These are phyloP conservation scores for Daldinia sp. DNA, from an alignment of 2,329 filamentous ascomycete species.

Conservation along the genomic window DNA sequence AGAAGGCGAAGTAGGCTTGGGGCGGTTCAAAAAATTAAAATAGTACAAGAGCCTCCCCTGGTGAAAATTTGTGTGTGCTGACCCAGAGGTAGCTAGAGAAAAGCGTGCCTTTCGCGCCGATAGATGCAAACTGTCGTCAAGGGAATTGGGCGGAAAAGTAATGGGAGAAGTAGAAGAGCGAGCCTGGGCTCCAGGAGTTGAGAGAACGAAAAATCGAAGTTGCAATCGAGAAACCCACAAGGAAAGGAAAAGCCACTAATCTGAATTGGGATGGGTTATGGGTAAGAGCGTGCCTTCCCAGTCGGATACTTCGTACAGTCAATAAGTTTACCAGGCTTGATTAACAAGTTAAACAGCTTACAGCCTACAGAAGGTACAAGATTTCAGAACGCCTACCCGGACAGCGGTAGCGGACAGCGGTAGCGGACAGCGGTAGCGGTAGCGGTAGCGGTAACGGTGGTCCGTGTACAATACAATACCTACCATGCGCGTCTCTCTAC, in stretches of 20 bases:
- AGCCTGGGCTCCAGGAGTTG: constrained; percentile 45
- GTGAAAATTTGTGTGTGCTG: constrained; percentile 8
- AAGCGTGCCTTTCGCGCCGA: constrained; percentile 27
- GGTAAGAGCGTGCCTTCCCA: constrained; percentile 7
- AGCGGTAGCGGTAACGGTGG: not conserved
- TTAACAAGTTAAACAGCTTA: not conserved
- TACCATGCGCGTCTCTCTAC: constrained; percentile 5
- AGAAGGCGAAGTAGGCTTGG: constrained; percentile 7
- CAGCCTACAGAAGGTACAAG: not conserved
- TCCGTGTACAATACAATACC: not conserved
- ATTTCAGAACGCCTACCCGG: not conserved
- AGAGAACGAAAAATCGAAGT: constrained; percentile 45
- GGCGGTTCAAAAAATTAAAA: constrained; percentile 17
- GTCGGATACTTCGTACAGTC: not conserved
- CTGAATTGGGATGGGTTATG: constrained; percentile 25
- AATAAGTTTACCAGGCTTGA: not conserved
- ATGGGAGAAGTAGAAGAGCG: constrained; percentile 49
- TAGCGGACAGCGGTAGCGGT: not conserved
- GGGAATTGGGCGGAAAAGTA: constrained; percentile 43
- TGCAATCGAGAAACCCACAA: constrained; percentile 35
- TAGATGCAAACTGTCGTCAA: constrained; percentile 33
- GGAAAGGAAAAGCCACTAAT: constrained; percentile 24
- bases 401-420: not conserved
- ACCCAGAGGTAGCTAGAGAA: constrained; percentile 8
- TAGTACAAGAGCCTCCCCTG: constrained; percentile 16